Evolutionary conservation across 2,329 filamentous ascomycete genomes (phyloP), one percentile per base, ranked within the genome.

Genomic region (Macrophomina pseudophaseolina): DNA sequence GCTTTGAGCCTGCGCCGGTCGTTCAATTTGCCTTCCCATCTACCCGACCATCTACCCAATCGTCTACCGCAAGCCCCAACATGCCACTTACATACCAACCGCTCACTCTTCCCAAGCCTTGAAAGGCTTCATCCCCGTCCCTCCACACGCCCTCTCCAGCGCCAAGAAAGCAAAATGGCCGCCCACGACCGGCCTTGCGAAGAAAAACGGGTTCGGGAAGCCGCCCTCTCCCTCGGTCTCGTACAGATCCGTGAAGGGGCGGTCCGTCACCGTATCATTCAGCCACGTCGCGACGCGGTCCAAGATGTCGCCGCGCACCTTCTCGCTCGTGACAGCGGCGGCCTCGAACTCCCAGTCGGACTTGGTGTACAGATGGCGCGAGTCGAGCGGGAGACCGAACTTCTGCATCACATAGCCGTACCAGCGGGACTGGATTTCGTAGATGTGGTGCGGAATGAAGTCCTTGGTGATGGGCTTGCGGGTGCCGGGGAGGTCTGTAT

Each of bases 331-430:
- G 5, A 96, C 90, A 1, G 92, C 91, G 54, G 93, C 92, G 0
- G 92, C 91, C 77, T 95, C 94, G 76, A 96, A 93, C 72, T 95
- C 90, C 93, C 93, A 97, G 79, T 97, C 93, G 35, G 90, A 93
- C 80, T 97, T 97, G 40, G 92, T 90, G 78, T 95, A 95, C 3
- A 94, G 78, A 77, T 95, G 92, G 51, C 93, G 87, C 71, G 87
- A 91, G 78, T 97, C 93, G 7, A 97, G 85, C 0, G 93, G 92
- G 3, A 97, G 80, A 1, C 93, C 93, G 76, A 94, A 96, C 72
- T 87, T 88, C 76, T 96, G 92, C 70, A 92, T 86, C 9, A 94
- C 91, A 14, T 87, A 85, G 69, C 87, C 84, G 80, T 96, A 97
- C 91, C 91, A 96, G 67, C 89, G 84, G 54, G 90, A 93, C 75